Conservation (phyloP, 1,284 basidiomycete genomes). For the Sutorius eximius region DNA sequence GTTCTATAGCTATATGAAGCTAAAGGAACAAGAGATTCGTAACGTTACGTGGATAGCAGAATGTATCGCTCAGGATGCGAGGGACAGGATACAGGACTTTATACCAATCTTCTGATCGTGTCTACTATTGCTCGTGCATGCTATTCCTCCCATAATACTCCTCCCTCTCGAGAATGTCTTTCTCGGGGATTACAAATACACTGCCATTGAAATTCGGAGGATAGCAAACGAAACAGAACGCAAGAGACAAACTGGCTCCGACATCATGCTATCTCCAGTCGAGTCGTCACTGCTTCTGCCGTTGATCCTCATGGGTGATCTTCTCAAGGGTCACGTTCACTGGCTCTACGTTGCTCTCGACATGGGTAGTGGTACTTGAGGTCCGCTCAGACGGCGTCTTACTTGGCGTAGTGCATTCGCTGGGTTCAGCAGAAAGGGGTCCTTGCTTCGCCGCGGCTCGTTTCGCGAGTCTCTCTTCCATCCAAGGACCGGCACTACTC, state of each 20-base stretch:
- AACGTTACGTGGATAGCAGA: slow-evolving; percentile 98
- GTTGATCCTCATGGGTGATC: neutral
- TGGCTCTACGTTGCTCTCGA: neutral
- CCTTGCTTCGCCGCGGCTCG: neutral
- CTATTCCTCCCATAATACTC: slow-evolving; percentile 11
- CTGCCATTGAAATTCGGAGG: neutral
- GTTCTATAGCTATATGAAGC: slow-evolving; percentile 92
- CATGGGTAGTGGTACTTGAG: slow-evolving; percentile 7
- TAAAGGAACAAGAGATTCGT: slow-evolving; percentile 99
- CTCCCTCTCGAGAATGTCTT: neutral
- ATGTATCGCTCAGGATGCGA: slow-evolving; percentile 93
- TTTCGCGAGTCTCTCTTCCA: slow-evolving; percentile 55
- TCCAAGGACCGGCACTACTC: slow-evolving; percentile 68
- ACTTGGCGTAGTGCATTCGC: slow-evolving; percentile 3
- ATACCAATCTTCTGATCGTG: slow-evolving; percentile 74
- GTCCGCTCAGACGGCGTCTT: slow-evolving; percentile 4
- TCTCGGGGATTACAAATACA: neutral
- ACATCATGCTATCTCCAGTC: slow-evolving; percentile 9
- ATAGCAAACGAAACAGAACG: neutral
- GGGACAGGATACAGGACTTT: slow-evolving; percentile 91
- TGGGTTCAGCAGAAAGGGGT: neutral
- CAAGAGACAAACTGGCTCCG: neutral
- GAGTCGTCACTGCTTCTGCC: neutral
- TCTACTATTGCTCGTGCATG: slow-evolving; percentile 1
- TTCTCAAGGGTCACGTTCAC: slow-evolving; percentile 14